These are phyloP conservation scores for Boletus sp. DNA, from an alignment of 768 basidiomycete genomes.

Conservation along the genomic window DNA sequence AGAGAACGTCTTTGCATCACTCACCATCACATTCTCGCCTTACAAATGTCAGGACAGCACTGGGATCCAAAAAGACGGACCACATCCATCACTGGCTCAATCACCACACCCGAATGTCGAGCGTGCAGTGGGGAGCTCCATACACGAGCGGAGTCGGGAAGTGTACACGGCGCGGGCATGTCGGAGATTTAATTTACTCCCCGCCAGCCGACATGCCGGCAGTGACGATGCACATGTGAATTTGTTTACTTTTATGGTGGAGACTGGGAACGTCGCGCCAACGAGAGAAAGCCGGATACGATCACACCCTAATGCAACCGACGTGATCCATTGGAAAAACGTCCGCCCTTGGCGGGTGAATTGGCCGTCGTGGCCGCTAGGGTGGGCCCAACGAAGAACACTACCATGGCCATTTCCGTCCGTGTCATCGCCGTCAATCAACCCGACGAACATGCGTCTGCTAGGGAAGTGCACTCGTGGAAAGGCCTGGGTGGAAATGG, in stretches of 20 bases:
- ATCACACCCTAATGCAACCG: not conserved
- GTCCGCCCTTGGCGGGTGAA: not conserved
- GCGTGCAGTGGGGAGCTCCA: no score
- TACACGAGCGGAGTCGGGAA: no score
- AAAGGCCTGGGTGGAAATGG: not conserved
- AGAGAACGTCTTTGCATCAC: not conserved
- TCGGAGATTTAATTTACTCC: no score
- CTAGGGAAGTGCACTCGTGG: conserved; percentile 11
- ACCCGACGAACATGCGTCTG: not conserved
- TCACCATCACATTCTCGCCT: not conserved
- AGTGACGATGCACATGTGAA: no score
- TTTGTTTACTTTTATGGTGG: not conserved
- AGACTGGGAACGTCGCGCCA: not conserved
- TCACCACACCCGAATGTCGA: no score
- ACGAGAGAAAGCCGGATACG: not conserved
- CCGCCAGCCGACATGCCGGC: no score
- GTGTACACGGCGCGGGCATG: no score
- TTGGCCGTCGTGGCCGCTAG: not conserved
- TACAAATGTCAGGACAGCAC: not conserved
- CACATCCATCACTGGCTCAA: no score
- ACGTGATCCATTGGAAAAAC: conserved; percentile 14
- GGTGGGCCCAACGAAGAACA: not conserved
- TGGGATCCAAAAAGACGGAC: no score
- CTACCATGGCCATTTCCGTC: not conserved
- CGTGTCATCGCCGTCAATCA: not conserved